Evolutionary conservation across 495 filamentous ascomycete genomes (phyloP).

Genomic region (Talaromyces nanjingensis): DNA sequence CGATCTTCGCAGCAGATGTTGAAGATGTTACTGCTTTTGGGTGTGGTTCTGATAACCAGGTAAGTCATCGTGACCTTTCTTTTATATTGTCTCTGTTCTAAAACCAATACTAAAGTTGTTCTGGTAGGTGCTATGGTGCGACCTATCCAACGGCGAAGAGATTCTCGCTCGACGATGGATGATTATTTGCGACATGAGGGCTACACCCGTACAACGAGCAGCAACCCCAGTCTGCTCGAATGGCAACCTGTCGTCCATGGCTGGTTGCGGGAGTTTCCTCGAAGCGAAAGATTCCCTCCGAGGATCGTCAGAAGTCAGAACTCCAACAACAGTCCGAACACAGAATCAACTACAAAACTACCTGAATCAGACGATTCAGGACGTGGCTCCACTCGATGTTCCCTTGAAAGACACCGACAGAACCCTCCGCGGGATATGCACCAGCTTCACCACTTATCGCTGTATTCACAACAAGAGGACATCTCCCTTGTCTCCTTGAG

Average conservation of each 20-base stretch:
- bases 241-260: neutral
- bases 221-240: neutral
- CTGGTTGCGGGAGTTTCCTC: neutral
- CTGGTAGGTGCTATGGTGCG: neutral
- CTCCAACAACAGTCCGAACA: no score
- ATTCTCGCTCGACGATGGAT: no score
- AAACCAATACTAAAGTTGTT: neutral
- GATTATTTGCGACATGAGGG: no score
- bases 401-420: conserved; percentile 31
- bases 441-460: neutral
- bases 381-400: conserved; percentile 21
- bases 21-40: neutral
- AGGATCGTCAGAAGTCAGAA: no score
- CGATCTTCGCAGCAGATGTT: neutral
- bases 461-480: neutral
- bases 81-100: neutral
- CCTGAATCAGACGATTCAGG: conserved; percentile 25
- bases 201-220: neutral
- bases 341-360: conserved; percentile 27
- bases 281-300: no score
- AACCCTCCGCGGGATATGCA: conserved; percentile 24
- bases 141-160: neutral
- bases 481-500: neutral
- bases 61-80: neutral
- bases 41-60: neutral